phyloP scores from a whole-genome alignment of 2,329 filamentous ascomycete genomes.

The Coccinonectria pachysandricola region DNA sequence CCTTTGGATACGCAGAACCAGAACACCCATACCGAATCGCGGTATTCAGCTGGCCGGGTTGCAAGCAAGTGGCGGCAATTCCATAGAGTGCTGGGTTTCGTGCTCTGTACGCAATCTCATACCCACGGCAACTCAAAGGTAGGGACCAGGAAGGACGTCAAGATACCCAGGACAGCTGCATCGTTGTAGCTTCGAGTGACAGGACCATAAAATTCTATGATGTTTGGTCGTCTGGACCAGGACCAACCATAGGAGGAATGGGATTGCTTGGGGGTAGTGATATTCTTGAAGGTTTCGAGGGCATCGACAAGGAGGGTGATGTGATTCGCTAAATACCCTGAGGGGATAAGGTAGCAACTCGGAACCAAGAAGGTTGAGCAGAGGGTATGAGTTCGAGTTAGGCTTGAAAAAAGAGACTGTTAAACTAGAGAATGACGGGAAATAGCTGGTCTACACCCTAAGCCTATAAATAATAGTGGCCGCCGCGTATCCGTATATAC shows the following conservation, averaged over 20 bases:
- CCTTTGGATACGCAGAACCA: conserved; percentile 86
- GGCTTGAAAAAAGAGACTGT: no score
- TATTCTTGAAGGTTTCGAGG: conserved; percentile 73
- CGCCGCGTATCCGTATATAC: no score
- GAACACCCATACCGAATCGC: conserved; percentile 84
- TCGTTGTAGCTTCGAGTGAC: conserved; percentile 87
- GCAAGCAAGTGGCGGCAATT: conserved; percentile 73
- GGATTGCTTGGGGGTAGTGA: conserved; percentile 71
- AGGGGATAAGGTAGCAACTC: no score
- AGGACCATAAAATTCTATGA: conserved; percentile 93
- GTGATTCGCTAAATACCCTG: conserved; percentile 58
- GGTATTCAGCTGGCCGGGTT: conserved; percentile 90
- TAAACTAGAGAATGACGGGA: no score
- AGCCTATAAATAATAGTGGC: no score
- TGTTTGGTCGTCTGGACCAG: conserved; percentile 65
- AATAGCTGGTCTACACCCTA: no score
- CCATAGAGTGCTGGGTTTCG: conserved; percentile 73
- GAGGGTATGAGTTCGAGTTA: no score
- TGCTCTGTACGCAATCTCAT: conserved; percentile 80
- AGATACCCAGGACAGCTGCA: conserved; percentile 42
- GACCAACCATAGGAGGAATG: conserved; percentile 38
- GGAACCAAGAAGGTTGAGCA: no score
- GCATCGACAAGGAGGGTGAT: conserved; percentile 64
- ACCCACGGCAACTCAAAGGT: conserved; percentile 44
- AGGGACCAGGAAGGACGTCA: conserved; percentile 14